Percentiles rank a stretch among this genome's conserved stretches.
Conservation (phyloP, 768 basidiomycete genomes). For the Lentinus brumalis region DNA sequence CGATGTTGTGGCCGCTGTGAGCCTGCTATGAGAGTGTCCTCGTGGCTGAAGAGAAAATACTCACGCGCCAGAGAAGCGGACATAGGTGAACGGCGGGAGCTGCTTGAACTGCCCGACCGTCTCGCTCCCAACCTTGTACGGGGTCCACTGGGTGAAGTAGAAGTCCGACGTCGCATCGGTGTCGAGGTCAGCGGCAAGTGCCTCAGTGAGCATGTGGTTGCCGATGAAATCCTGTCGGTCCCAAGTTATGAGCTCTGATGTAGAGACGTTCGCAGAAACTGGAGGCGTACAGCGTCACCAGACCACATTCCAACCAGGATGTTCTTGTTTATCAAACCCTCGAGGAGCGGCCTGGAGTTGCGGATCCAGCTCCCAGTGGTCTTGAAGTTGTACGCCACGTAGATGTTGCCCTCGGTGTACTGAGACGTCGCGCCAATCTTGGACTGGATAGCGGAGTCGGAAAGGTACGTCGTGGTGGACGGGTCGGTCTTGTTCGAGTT, state of each 20-base stretch:
- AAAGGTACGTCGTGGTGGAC: conserved; percentile 44
- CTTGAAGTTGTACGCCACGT: conserved; percentile 49
- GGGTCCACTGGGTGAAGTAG: conserved; percentile 42
- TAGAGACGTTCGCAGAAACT: neutral
- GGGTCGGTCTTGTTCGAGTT: conserved; percentile 42
- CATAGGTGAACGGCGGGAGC: conserved; percentile 55
- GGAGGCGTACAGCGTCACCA: conserved; percentile 52
- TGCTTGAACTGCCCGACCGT: conserved; percentile 56
- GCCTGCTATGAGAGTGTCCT: neutral
- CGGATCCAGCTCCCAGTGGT: conserved; percentile 58
- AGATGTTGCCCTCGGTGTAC: conserved; percentile 42
- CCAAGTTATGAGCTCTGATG: neutral
- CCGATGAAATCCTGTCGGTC: neutral
- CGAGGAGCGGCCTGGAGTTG: conserved; percentile 45
- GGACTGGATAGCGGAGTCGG: conserved; percentile 28
- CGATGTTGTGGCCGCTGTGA: conserved; percentile 2
- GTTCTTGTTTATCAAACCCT: conserved; percentile 58
- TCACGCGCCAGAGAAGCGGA: conserved; percentile 43
- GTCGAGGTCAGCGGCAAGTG: conserved; percentile 41
- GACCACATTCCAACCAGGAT: conserved; percentile 52
- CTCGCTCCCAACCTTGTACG: conserved; percentile 52
- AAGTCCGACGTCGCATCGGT: conserved; percentile 46
- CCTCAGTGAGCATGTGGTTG: neutral
- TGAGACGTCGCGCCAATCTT: conserved; percentile 45
- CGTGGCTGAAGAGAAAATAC: neutral